Evolutionary conservation across 257 asterid genomes (phyloP), one percentile per base, ranked within the genome.

Genomic region (Haberlea rhodopensis): DNA sequence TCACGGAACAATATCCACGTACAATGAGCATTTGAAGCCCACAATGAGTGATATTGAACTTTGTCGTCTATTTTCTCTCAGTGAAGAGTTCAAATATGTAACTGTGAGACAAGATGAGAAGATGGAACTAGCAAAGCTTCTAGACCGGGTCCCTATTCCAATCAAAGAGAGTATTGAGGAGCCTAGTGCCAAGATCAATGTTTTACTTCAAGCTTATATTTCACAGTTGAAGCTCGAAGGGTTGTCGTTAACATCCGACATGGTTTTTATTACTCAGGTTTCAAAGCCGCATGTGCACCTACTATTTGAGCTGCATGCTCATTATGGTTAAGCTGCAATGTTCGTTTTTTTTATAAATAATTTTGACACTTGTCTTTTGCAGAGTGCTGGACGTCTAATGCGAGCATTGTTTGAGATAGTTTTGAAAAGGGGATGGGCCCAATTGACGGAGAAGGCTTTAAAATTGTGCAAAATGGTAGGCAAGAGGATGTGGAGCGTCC

Each of bases 301-400:
- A n/a, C 6, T 3, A 28, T 1, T 28, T 28, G 32, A 28, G 32
- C 5, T 28, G 3, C 6, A 28, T 28, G 4, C 6, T 28, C 32
- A 28, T 28, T 28, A 28, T 28, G 5, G 32, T 5, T 28, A 28
- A 28, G 3, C 16, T 19, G 9, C 23, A n/a, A 51, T 18, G n/a
- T n/a, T n/a, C n/a, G n/a, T n/a, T n/a, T n/a, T n/a, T n/a, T n/a
- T n/a, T n/a, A n/a, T n/a, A n/a, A n/a, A n/a, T n/a, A n/a, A n/a
- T n/a, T n/a, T 6, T 51, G 5, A 0, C 20, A 5, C 7, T 11
- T 57, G 5, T 10, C 13, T 57, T 57, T 28, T 25, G 8, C 62
- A 57, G 62, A 57, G 62, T 28, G 62, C 63, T 26, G 63, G 63
- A 15, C 63, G 63, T 16, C 63, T 57, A 20, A 57, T 57, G 63